Conservation (phyloP, 2,329 filamentous ascomycete species). For the Dactylonectria estremocensis region DNA sequence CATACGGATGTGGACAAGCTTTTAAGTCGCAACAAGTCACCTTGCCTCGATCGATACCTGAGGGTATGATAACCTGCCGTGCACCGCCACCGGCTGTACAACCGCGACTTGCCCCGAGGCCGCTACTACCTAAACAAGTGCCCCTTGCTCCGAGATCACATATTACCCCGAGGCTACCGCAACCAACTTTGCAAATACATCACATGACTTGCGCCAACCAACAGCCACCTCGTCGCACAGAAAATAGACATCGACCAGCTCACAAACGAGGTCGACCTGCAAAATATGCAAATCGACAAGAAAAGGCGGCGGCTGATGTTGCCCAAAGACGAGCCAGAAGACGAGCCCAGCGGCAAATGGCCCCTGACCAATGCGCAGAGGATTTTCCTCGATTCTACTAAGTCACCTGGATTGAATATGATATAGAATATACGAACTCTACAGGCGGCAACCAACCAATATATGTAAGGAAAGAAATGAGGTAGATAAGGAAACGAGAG, state of each 20-base stretch:
- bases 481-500: too few species aligned
- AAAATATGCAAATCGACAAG: slow-evolving; percentile 19
- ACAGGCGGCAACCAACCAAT: too few species aligned
- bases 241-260: slow-evolving; percentile 10
- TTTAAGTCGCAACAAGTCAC: neutral
- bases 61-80: neutral
- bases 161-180: neutral
- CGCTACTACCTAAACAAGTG: neutral
- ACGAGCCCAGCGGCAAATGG: slow-evolving; percentile 6
- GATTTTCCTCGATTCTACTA: slow-evolving; percentile 3
- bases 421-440: too few species aligned
- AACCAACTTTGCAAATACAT: slow-evolving; percentile 15
- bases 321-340: slow-evolving; percentile 6
- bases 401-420: neutral
- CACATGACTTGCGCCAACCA: slow-evolving; percentile 9
- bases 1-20: neutral
- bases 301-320: slow-evolving; percentile 14
- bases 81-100: neutral
- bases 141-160: neutral
- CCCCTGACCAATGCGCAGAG: neutral
- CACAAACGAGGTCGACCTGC: slow-evolving; percentile 16
- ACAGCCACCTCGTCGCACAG: neutral
- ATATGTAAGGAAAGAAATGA: too few species aligned
- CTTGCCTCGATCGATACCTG: neutral
- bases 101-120: neutral